Evolutionary conservation across 1,284 basidiomycete species (phyloP).

Genomic region (Ustilago tritici): DNA sequence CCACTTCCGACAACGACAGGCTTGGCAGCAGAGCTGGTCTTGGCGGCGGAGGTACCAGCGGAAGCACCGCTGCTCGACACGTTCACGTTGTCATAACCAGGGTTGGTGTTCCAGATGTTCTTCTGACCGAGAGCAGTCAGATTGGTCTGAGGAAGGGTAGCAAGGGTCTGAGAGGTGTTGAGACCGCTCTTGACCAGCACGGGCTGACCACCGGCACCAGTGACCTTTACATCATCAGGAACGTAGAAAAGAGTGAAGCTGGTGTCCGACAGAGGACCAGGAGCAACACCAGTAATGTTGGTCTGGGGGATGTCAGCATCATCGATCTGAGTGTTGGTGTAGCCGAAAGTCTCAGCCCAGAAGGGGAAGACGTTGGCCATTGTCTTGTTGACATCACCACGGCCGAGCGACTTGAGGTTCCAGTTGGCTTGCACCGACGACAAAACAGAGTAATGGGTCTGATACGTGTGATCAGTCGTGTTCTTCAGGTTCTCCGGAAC

Average conservation of each 20-base stretch:
- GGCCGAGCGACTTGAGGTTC: slow-evolving; percentile 55
- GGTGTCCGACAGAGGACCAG: slow-evolving; percentile 59
- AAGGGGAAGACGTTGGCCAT: slow-evolving; percentile 73
- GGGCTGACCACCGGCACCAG: slow-evolving; percentile 64
- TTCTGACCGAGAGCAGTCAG: slow-evolving; percentile 50
- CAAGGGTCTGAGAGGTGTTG: slow-evolving; percentile 57
- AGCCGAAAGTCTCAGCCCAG: slow-evolving; percentile 71
- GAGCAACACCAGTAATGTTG: slow-evolving; percentile 69
- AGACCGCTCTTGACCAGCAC: slow-evolving; percentile 58
- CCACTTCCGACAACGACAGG: slow-evolving; percentile 21
- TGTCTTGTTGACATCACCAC: slow-evolving; percentile 63
- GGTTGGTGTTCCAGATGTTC: slow-evolving; percentile 65
- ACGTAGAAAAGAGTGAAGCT: slow-evolving; percentile 66
- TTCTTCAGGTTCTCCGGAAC: slow-evolving; percentile 42
- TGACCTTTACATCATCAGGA: slow-evolving; percentile 59
- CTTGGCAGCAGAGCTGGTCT: slow-evolving; percentile 30
- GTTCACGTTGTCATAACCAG: slow-evolving; percentile 46
- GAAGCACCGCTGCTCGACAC: slow-evolving; percentile 21
- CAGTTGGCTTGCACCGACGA: slow-evolving; percentile 78
- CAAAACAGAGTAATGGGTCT: slow-evolving; percentile 77
- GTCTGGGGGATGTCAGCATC: slow-evolving; percentile 56
- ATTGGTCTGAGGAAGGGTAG: slow-evolving; percentile 40
- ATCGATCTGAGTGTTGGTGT: slow-evolving; percentile 52
- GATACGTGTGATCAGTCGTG: slow-evolving; percentile 53
- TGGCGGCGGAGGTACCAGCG: slow-evolving; percentile 13